Conservation (phyloP, 2,329 filamentous ascomycete species). For the Volutella citrinella region DNA sequence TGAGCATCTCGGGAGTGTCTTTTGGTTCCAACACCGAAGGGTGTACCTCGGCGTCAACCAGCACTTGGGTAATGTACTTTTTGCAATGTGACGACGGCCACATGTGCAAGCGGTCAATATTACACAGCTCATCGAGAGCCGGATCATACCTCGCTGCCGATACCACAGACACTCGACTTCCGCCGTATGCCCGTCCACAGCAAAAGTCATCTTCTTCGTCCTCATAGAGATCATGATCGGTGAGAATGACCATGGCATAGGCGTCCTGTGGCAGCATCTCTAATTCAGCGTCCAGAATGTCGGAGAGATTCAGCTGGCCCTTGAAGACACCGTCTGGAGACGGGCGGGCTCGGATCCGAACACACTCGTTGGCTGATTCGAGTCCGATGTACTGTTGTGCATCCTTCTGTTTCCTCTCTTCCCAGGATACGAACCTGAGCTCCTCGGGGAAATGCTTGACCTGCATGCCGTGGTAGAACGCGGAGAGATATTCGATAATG, state of each 20-base stretch:
- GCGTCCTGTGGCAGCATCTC: slow-evolving; percentile 59
- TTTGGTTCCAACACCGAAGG: no score
- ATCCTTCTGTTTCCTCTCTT: no score
- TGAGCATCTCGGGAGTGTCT: no score
- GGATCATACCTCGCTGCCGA: slow-evolving; percentile 62
- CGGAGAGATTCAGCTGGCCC: background rate
- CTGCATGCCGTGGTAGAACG: no score
- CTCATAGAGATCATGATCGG: slow-evolving; percentile 62
- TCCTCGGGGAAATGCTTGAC: no score
- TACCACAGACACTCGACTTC: slow-evolving; percentile 59
- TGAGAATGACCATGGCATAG: slow-evolving; percentile 54
- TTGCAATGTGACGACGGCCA: slow-evolving; percentile 66
- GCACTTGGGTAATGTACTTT: no score
- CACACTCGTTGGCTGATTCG: no score
- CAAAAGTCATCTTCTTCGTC: slow-evolving; percentile 64
- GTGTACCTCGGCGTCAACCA: no score
- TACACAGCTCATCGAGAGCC: slow-evolving; percentile 35
- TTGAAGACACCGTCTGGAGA: background rate
- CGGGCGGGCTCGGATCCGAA: background rate
- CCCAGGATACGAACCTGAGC: no score
- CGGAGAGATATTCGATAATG: no score
- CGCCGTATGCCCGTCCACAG: slow-evolving; percentile 65
- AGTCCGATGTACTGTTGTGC: no score
- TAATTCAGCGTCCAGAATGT: background rate
- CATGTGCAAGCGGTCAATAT: slow-evolving; percentile 47